Evolutionary conservation across 1,284 basidiomycete genomes (phyloP).

Genomic region (Ganoderma resinaceum): DNA sequence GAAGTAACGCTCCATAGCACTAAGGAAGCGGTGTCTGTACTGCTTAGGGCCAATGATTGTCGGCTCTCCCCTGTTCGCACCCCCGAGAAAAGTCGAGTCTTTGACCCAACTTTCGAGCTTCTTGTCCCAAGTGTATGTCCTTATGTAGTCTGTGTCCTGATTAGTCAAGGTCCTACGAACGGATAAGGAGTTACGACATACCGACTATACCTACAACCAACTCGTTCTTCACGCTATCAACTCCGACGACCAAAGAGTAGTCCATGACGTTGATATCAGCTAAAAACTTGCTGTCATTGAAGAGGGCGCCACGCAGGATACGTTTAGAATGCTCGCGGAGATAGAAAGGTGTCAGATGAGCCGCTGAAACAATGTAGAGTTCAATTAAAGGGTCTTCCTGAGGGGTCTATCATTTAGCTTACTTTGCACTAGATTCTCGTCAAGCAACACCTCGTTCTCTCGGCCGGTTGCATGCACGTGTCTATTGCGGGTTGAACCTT

Average conservation of each 20-base stretch:
- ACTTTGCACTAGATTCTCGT: constrained; percentile 93
- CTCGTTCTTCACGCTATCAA: constrained; percentile 85
- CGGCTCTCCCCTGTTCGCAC: constrained; percentile 83
- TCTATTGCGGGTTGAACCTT: constrained; percentile 91
- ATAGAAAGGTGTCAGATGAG: constrained; percentile 86
- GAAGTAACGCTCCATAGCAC: constrained; percentile 94
- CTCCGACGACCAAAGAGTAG: constrained; percentile 95
- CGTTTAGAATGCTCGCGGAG: constrained; percentile 96
- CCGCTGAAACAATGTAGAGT: constrained; percentile 51
- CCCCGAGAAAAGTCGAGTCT: constrained; percentile 89
- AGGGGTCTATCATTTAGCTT: constrained; percentile 33
- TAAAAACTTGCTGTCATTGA: constrained; percentile 94
- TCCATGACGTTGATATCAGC: constrained; percentile 99
- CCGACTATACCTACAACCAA: constrained; percentile 97
- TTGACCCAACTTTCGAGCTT: constrained; percentile 98
- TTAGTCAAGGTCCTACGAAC: constrained; percentile 21
- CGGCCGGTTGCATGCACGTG: constrained; percentile 91
- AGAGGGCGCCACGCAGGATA: constrained; percentile 88
- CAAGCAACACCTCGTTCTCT: constrained; percentile 92
- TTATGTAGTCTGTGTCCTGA: constrained; percentile 77
- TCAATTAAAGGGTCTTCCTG: background rate
- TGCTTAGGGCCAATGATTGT: constrained; percentile 91
- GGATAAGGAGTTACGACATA: constrained; percentile 45
- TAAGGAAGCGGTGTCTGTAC: constrained; percentile 88
- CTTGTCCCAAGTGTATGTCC: constrained; percentile 98